Percentiles rank a stretch among this genome's conserved stretches.
Evolutionary conservation across 2,329 filamentous ascomycete genomes (phyloP).

Genomic region (Aspergillus floridensis): DNA sequence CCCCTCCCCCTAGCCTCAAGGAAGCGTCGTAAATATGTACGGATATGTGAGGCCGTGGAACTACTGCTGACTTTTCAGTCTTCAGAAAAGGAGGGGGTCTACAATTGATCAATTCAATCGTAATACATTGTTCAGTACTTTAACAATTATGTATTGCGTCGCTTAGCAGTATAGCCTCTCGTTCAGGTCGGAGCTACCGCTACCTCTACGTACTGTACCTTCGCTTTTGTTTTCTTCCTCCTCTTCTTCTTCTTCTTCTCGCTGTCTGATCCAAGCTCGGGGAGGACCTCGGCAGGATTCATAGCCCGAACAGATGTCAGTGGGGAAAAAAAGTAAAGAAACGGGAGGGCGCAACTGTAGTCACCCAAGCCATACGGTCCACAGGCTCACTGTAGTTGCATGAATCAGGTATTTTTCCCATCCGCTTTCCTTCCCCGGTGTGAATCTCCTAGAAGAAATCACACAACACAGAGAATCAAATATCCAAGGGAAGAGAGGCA

Average conservation of each 20-base stretch:
- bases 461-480: background rate
- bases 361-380: background rate
- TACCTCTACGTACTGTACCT: background rate
- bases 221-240: background rate
- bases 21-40: no score
- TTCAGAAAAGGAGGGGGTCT: no score
- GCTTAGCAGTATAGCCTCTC: no score
- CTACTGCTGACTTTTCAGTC: no score
- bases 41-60: no score
- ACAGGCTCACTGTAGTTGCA: no score
- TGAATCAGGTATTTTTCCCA: background rate
- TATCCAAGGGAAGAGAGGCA: no score
- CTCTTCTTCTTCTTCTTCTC: slow-evolving; percentile 1
- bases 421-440: background rate
- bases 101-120: no score
- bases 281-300: background rate
- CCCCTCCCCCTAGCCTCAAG: no score
- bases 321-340: background rate
- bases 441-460: background rate
- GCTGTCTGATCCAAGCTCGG: background rate
- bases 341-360: background rate
- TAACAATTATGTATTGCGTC: no score
- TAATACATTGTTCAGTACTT: no score
- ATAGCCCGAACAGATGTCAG: background rate
- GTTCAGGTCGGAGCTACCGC: no score